A percentile compares a stretch with the other conserved stretches of the same genome.
These are phyloP conservation scores for Termitomyces sp. DNA, from an alignment of 768 basidiomycete species.

Conservation along the genomic window DNA sequence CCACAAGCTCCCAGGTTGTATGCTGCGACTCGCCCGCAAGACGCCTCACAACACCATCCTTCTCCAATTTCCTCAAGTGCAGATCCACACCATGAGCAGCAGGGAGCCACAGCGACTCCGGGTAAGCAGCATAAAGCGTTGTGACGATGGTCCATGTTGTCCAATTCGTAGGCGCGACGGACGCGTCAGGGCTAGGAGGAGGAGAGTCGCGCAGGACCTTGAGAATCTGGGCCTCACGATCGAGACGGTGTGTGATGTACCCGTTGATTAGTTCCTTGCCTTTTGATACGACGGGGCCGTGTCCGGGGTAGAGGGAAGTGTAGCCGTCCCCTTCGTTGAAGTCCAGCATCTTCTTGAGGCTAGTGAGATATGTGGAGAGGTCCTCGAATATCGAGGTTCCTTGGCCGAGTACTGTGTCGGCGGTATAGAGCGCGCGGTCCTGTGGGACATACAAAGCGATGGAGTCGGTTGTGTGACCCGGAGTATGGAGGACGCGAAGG, in stretches of 20 bases:
- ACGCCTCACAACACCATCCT: constrained; percentile 53
- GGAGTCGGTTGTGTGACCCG: constrained; percentile 90
- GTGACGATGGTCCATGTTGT: constrained; percentile 65
- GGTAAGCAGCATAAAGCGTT: constrained; percentile 68
- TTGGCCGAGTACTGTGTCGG: constrained; percentile 87
- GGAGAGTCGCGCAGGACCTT: constrained; percentile 36
- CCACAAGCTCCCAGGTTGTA: constrained; percentile 40
- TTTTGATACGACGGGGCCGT: constrained; percentile 74
- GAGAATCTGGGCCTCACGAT: constrained; percentile 79
- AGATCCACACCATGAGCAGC: constrained; percentile 67
- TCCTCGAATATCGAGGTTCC: constrained; percentile 90
- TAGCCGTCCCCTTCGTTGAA: constrained; percentile 33
- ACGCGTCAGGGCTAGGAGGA: constrained; percentile 15
- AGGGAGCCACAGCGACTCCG: constrained; percentile 64
- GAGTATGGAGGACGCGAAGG: constrained; percentile 75
- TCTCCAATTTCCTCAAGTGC: constrained; percentile 71
- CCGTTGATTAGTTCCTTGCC: constrained; percentile 56
- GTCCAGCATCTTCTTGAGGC: constrained; percentile 56
- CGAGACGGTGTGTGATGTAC: constrained; percentile 79
- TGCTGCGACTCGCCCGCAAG: constrained; percentile 51
- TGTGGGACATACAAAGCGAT: constrained; percentile 66
- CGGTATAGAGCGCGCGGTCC: constrained; percentile 81
- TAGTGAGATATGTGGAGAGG: constrained; percentile 63
- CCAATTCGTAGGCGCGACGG: constrained; percentile 29
- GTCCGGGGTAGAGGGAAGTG: constrained; percentile 76